These are phyloP conservation scores for Heritiera fomes DNA, from an alignment of 345 rosid genomes.

Conservation along the genomic window DNA sequence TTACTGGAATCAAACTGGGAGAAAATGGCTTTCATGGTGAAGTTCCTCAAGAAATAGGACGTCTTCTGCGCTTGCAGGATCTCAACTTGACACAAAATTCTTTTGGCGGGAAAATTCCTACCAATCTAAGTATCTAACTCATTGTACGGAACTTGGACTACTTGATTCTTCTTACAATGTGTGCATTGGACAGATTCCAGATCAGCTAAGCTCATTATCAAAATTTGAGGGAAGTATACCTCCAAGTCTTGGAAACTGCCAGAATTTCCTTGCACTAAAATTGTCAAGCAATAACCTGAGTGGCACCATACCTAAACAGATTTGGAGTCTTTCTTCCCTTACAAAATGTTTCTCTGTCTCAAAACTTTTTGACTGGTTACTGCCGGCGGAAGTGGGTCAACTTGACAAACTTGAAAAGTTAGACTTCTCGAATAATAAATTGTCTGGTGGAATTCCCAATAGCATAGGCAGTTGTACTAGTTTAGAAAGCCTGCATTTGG, in stretches of 20 bases:
- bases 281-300: constrained; percentile 33
- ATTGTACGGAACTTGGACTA: background rate
- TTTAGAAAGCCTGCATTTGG: background rate
- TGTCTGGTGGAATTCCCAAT: constrained; percentile 23
- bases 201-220: constrained; percentile 12
- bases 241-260: constrained; percentile 30
- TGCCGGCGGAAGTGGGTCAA: constrained; percentile 29
- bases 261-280: constrained; percentile 21
- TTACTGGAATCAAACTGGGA: background rate
- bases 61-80: constrained; percentile 1
- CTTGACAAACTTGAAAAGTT: constrained; percentile 24
- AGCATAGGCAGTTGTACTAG: background rate
- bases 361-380: constrained; percentile 31
- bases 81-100: constrained; percentile 14
- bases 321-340: constrained; percentile 31
- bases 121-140: constrained; percentile 12
- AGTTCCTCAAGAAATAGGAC: constrained; percentile 20
- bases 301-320: constrained; percentile 36
- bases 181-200: constrained; percentile 16
- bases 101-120: constrained; percentile 14
- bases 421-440: constrained; percentile 13
- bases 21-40: background rate
- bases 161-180: background rate
- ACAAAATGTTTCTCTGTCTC: constrained; percentile 26
- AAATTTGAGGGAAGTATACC: constrained; percentile 34